Percentiles rank a stretch among this genome's conserved stretches.
Evolutionary conservation across 2,329 filamentous ascomycete genomes (phyloP).

Genomic region (Trichophyton verrucosum): DNA sequence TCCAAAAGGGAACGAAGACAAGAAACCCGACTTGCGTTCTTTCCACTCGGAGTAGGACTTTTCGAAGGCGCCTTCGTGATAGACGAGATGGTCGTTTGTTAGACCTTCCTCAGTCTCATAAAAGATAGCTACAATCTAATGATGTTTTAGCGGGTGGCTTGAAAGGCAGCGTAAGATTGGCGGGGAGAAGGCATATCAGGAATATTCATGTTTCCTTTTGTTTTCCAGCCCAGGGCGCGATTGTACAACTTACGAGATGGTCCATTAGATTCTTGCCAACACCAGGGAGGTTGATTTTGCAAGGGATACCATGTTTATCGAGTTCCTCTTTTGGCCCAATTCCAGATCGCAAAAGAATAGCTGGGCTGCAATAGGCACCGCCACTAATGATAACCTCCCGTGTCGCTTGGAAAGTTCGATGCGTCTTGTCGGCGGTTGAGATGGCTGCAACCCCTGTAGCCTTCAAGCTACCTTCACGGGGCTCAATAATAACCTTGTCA

Average conservation of each 20-base stretch:
- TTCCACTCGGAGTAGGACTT: constrained; percentile 45
- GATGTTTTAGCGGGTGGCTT: not conserved
- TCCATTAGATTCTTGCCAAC: constrained; percentile 31
- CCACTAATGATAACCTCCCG: constrained; percentile 40
- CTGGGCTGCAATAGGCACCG: constrained; percentile 43
- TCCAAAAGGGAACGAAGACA: constrained; percentile 52
- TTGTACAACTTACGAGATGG: constrained; percentile 29
- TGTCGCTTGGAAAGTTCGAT: constrained; percentile 36
- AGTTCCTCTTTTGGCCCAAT: constrained; percentile 29
- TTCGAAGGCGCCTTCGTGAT: constrained; percentile 41
- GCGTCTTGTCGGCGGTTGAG: constrained; percentile 22
- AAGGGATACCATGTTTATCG: constrained; percentile 16
- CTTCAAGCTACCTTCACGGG: constrained; percentile 23
- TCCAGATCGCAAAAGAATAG: constrained; percentile 42
- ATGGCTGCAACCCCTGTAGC: constrained; percentile 28
- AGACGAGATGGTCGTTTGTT: constrained; percentile 46
- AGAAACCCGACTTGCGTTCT: constrained; percentile 45
- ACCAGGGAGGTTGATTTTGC: constrained; percentile 20
- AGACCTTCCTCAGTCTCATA: constrained; percentile 45
- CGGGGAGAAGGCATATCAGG: not conserved
- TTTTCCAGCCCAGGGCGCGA: not conserved
- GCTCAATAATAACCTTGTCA: constrained; percentile 41
- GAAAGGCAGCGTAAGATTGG: not conserved
- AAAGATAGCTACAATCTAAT: constrained; percentile 46
- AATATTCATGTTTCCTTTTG: not conserved